These are phyloP conservation scores for Coniochaeta hoffmannii DNA, from an alignment of 2,329 filamentous ascomycete genomes.

Conservation along the genomic window DNA sequence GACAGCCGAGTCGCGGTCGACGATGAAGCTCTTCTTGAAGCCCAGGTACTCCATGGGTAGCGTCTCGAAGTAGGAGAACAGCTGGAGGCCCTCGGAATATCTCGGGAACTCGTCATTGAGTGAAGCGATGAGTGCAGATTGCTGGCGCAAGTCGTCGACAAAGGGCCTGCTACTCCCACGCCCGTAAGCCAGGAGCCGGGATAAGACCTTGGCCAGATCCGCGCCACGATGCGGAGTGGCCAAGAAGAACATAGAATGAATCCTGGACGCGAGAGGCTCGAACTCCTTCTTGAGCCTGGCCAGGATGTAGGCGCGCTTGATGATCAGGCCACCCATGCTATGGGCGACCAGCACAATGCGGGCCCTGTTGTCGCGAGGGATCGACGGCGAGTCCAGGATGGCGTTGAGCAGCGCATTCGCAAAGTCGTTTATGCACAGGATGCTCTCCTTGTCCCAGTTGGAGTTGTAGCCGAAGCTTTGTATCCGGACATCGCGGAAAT, in stretches of 20 bases:
- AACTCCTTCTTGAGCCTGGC: conserved; percentile 15
- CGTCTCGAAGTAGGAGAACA: conserved; percentile 26
- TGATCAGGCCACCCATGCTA: conserved; percentile 30
- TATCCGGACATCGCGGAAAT: conserved; percentile 22
- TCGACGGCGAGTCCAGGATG: conserved; percentile 19
- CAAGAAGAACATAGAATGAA: conserved; percentile 27
- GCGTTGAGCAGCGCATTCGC: conserved; percentile 20
- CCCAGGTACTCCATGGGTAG: conserved; percentile 13
- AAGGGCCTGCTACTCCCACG: conserved; percentile 18
- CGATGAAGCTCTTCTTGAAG: conserved; percentile 17
- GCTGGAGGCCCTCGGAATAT: conserved; percentile 11
- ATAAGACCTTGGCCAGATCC: conserved; percentile 17
- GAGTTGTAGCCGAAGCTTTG: conserved; percentile 23
- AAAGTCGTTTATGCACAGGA: conserved; percentile 24
- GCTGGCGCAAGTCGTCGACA: conserved; percentile 19
- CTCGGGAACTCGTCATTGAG: conserved; percentile 28
- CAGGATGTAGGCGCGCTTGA: conserved; percentile 27
- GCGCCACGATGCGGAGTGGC: conserved; percentile 28
- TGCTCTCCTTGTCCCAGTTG: conserved; percentile 8
- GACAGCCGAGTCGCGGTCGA: conserved; percentile 22
- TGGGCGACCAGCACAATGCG: conserved; percentile 26
- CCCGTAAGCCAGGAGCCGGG: conserved; percentile 14
- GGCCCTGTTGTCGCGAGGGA: conserved; percentile 8
- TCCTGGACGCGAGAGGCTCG: conserved; percentile 11
- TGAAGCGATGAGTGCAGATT: conserved; percentile 18